Percentiles rank a stretch among this genome's conserved stretches.
Conservation (phyloP, 257 asterid genomes). For the Anisodus tanguticus region DNA sequence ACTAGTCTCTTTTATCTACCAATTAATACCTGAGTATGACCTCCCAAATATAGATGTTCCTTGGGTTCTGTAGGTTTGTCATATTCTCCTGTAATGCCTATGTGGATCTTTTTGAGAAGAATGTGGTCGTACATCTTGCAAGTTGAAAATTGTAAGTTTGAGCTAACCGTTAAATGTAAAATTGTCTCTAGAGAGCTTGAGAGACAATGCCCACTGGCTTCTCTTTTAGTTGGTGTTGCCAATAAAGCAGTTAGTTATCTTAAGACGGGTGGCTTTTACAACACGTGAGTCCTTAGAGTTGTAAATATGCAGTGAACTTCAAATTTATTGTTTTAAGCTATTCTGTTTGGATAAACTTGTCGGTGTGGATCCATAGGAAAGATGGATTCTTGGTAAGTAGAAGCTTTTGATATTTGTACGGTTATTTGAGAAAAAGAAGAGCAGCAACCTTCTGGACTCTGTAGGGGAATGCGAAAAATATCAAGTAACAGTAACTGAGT, state of each 20-base stretch:
- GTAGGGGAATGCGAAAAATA: slow-evolving; percentile 25
- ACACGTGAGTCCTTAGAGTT: no score
- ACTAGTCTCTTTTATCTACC: neutral
- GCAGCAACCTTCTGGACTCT: neutral
- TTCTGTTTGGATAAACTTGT: slow-evolving; percentile 14
- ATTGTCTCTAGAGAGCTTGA: neutral
- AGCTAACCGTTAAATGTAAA: neutral
- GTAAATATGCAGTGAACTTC: neutral
- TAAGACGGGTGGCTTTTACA: neutral
- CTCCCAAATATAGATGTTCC: neutral
- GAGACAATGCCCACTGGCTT: neutral
- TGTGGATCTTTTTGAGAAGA: slow-evolving; percentile 17
- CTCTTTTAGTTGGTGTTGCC: neutral
- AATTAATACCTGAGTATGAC: slow-evolving; percentile 12
- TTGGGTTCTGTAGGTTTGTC: slow-evolving; percentile 19
- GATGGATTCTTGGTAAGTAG: neutral
- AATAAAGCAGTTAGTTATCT: neutral
- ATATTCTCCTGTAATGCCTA: slow-evolving; percentile 3
- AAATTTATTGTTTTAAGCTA: neutral
- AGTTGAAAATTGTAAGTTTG: neutral
- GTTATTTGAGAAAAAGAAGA: neutral
- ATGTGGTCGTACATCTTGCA: slow-evolving; percentile 7
- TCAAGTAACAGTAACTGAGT: neutral
- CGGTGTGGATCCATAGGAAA: neutral
- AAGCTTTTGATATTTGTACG: neutral